Evolutionary conservation across 2,329 filamentous ascomycete species (phyloP).

Genomic region (Aspergillus melleus): DNA sequence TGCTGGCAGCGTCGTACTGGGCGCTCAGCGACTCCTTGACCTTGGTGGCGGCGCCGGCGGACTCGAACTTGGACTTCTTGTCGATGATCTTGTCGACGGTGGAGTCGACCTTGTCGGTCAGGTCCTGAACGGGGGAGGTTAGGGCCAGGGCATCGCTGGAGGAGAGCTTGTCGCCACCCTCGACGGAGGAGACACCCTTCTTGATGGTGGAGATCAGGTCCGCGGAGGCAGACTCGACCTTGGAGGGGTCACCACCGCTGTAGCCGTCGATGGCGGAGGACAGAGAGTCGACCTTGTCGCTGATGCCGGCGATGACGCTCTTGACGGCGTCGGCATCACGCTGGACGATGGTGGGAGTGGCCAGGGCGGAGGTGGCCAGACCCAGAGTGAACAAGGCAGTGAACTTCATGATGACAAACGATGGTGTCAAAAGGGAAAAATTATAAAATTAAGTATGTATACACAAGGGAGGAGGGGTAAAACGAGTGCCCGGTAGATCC

Average conservation of each 20-base stretch:
- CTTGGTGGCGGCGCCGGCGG: slow-evolving; percentile 21
- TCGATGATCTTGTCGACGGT: slow-evolving; percentile 24
- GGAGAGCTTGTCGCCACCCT: slow-evolving; percentile 21
- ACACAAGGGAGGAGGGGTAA: slow-evolving; percentile 1
- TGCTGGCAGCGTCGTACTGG: slow-evolving; percentile 28
- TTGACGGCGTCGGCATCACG: slow-evolving; percentile 19
- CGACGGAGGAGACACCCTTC: slow-evolving; percentile 25
- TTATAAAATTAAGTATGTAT: slow-evolving; percentile 4
- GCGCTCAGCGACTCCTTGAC: slow-evolving; percentile 25
- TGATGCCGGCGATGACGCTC: slow-evolving; percentile 23
- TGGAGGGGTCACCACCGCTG: slow-evolving; percentile 22
- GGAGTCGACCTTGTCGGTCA: slow-evolving; percentile 27
- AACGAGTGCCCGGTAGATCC: slow-evolving; percentile 22
- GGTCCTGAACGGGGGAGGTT: slow-evolving; percentile 25
- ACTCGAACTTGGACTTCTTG: slow-evolving; percentile 29
- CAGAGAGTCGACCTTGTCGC: slow-evolving; percentile 19
- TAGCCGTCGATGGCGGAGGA: slow-evolving; percentile 25
- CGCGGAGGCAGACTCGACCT: slow-evolving; percentile 23
- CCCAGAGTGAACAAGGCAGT: slow-evolving; percentile 23
- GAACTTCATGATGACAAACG: slow-evolving; percentile 25
- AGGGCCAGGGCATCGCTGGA: slow-evolving; percentile 29
- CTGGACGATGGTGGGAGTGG: slow-evolving; percentile 22
- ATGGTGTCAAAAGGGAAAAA: slow-evolving; percentile 15
- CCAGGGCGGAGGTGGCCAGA: slow-evolving; percentile 23
- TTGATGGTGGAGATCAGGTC: slow-evolving; percentile 27